Conservation (phyloP, 352 stramenopile species). For the Blastocystis sp. region DNA sequence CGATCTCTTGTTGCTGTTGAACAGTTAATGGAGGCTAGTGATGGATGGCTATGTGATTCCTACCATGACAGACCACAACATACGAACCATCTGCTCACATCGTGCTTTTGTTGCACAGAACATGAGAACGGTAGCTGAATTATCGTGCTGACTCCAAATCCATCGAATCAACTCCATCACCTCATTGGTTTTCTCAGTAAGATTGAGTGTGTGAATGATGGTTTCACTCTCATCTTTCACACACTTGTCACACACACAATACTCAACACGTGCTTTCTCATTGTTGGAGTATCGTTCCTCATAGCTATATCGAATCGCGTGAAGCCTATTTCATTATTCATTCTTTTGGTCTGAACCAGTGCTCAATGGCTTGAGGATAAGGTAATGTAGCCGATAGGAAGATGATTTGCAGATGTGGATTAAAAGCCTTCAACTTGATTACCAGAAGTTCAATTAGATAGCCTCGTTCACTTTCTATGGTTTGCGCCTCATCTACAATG, state of each 20-base stretch:
- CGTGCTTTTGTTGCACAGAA: constrained; percentile 13
- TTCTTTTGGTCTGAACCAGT: background rate
- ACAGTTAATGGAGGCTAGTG: background rate
- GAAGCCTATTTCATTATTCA: background rate
- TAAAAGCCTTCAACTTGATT: constrained; percentile 12
- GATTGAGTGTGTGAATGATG: too few relatives aligned
- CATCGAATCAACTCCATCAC: background rate
- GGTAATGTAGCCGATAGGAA: constrained; percentile 26
- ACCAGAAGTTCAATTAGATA: constrained; percentile 36
- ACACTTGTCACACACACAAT: background rate
- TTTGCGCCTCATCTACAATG: constrained; percentile 49
- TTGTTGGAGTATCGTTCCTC: too few relatives aligned
- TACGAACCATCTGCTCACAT: background rate
- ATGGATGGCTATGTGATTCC: background rate
- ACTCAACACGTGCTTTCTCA: too few relatives aligned
- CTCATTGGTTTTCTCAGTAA: background rate
- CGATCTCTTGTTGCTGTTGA: background rate
- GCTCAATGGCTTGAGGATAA: background rate
- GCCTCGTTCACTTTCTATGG: background rate
- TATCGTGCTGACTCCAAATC: background rate
- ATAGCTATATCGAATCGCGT: background rate
- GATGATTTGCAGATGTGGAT: constrained; percentile 13
- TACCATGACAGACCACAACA: background rate
- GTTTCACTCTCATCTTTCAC: too few relatives aligned
- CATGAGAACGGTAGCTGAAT: background rate